These are phyloP conservation scores for Penicillium atrosanguineum DNA, from an alignment of 495 filamentous ascomycete genomes.

Conservation along the genomic window DNA sequence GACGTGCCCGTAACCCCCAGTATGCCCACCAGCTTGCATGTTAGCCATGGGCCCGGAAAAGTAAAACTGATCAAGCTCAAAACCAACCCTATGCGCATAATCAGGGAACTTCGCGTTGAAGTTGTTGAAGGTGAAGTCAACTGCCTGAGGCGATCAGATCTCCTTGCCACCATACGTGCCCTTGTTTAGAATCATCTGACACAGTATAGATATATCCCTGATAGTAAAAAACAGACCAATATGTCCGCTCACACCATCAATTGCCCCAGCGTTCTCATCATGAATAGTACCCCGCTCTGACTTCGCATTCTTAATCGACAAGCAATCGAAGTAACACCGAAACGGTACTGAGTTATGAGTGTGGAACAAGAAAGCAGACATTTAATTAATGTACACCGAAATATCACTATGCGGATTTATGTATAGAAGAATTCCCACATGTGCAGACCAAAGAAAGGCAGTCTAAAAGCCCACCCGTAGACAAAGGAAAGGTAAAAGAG, in stretches of 20 bases:
- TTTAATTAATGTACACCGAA: conserved; percentile 21
- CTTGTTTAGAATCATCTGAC: conserved; percentile 35
- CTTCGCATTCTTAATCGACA: no score
- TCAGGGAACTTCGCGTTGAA: conserved; percentile 10
- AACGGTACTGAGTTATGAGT: no score
- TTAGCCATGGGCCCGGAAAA: conserved; percentile 17
- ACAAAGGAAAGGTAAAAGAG: conserved; percentile 6
- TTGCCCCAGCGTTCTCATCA: no score
- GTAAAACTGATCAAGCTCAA: no score
- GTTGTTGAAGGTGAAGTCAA: conserved; percentile 27
- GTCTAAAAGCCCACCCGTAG: not conserved
- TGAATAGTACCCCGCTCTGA: no score
- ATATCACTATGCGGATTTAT: conserved; percentile 7
- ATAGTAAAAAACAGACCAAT: conserved; percentile 23
- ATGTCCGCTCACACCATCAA: no score
- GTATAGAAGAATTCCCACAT: not conserved
- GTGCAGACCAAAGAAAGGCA: not conserved
- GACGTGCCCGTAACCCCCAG: conserved; percentile 27
- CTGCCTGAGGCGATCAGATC: conserved; percentile 18
- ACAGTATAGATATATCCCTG: conserved; percentile 21
- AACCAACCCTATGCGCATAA: no score
- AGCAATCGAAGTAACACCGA: no score
- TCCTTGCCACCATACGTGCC: conserved; percentile 22
- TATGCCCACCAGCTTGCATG: conserved; percentile 22
- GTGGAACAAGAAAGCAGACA: no score